Percentiles rank a stretch among this genome's conserved stretches.
These are phyloP conservation scores for Paecilomyces sp. DNA, from an alignment of 2,329 filamentous ascomycete species.

Conservation along the genomic window DNA sequence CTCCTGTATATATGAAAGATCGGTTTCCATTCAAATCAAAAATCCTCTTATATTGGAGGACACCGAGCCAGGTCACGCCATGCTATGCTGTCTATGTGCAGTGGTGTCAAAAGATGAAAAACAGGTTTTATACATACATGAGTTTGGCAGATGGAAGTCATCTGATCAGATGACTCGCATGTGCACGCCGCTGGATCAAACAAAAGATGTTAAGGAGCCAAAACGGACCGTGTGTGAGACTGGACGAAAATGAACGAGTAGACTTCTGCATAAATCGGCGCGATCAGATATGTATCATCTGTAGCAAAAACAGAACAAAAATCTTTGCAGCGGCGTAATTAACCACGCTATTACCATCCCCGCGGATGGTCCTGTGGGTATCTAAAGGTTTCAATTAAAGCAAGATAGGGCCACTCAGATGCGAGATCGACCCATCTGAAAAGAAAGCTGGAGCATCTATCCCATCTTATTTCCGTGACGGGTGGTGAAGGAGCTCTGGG, in stretches of 20 bases:
- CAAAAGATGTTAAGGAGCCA: neutral
- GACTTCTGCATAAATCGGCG: neutral
- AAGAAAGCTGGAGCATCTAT: neutral
- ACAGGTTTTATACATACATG: neutral
- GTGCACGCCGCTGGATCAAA: neutral
- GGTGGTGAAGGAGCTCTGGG: constrained; percentile 1
- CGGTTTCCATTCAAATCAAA: neutral
- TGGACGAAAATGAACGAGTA: neutral
- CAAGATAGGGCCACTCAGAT: neutral
- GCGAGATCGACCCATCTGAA: neutral
- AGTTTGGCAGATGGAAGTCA: neutral
- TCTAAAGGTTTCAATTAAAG: constrained; percentile 16
- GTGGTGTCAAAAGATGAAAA: neutral
- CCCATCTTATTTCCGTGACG: neutral
- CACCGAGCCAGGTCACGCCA: neutral
- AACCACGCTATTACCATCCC: neutral
- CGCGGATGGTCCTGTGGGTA: constrained; percentile 21
- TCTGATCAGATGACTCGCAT: neutral
- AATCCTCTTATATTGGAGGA: neutral
- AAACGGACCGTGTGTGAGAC: neutral
- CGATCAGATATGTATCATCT: neutral
- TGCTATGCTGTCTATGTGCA: neutral
- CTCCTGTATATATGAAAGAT: neutral
- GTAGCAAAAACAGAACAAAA: neutral
- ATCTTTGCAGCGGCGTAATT: neutral